These are phyloP conservation scores for Penicillium paxilli DNA, from an alignment of 495 filamentous ascomycete genomes.

Conservation along the genomic window DNA sequence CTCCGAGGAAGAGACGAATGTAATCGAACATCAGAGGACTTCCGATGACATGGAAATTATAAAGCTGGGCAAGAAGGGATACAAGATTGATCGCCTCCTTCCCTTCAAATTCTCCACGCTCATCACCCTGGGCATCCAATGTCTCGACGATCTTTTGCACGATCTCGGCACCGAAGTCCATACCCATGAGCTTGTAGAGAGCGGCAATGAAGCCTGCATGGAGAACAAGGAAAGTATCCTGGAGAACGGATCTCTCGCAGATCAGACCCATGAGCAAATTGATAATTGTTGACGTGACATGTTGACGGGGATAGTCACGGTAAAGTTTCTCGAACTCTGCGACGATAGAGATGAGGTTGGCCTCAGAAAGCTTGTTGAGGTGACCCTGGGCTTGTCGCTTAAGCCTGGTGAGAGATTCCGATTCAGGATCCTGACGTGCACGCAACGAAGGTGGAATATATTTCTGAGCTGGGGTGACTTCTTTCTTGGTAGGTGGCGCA, in stretches of 20 bases:
- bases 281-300: constrained; percentile 77
- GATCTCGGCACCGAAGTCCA: constrained; percentile 83
- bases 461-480: constrained; percentile 47
- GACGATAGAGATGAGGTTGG: constrained; percentile 79
- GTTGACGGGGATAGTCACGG: constrained; percentile 72
- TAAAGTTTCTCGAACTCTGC: constrained; percentile 81
- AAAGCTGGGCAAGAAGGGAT: constrained; percentile 80
- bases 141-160: constrained; percentile 74
- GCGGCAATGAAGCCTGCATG: constrained; percentile 89
- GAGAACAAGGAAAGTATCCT: constrained; percentile 87
- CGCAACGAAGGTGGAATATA: constrained; percentile 90
- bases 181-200: constrained; percentile 80
- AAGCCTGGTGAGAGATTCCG: constrained; percentile 67
- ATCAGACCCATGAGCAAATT: constrained; percentile 73
- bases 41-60: constrained; percentile 87
- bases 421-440: constrained; percentile 57
- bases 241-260: constrained; percentile 70
- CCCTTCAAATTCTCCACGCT: constrained; percentile 44
- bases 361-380: constrained; percentile 89
- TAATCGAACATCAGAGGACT: constrained; percentile 87
- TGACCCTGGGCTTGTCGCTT: constrained; percentile 82
- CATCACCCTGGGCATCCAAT: constrained; percentile 50
- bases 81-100: constrained; percentile 81
- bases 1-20: constrained; percentile 70
- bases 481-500: constrained; percentile 45